Evolutionary conservation across 2,329 filamentous ascomycete genomes (phyloP), one percentile per base, ranked within the genome.

Genomic region (Akanthomyces lecanii): DNA sequence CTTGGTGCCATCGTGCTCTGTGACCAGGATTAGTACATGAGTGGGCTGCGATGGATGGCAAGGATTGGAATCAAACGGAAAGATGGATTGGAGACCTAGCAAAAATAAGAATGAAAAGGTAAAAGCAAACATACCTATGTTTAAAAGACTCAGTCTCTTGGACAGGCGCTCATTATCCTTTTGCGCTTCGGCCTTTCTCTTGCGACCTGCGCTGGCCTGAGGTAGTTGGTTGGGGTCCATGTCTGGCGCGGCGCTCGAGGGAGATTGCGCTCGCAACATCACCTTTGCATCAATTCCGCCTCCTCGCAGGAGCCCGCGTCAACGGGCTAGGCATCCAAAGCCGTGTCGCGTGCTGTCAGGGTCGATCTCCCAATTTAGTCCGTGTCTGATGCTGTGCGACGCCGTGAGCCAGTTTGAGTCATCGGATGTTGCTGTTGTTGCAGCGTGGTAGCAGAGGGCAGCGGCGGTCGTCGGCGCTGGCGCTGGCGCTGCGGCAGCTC

Each of bases 131-230:
- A 62, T 85, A 95, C 92, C 90, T 67, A 97, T 78, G 73, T 93
- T 92, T 62, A 97, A 82, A 58, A 90, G 79, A 72, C 91, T 90
- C 74, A 97, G 82, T 67, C 89, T 85, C 79, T 97, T 97, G 53
- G 89, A 89, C 66, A 97, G 83, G 59, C 92, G 88, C 77, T 96
- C 85, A 67, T 85, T 86, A 70, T 85, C 81, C 65, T 84, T 83
- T 16, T 75, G 73, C 60, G 55, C 42, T 11, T 85, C 82, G 63
- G 85, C 83, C 75, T 87, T 88, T 69, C 86, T 78, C 77, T 88
- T 89, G 70, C 80, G 77, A 11, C 36, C 30, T 8, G 25, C 30
- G 36, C 68, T 72, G 55, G 56, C 55, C 47, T 65, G 62, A 63
- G 45, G 61, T 51, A 55, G 52, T 55, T 66, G 48, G 51, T 42